These are phyloP conservation scores for Termitomyces bulborhizus DNA, from an alignment of 768 basidiomycete genomes.

Conservation along the genomic window DNA sequence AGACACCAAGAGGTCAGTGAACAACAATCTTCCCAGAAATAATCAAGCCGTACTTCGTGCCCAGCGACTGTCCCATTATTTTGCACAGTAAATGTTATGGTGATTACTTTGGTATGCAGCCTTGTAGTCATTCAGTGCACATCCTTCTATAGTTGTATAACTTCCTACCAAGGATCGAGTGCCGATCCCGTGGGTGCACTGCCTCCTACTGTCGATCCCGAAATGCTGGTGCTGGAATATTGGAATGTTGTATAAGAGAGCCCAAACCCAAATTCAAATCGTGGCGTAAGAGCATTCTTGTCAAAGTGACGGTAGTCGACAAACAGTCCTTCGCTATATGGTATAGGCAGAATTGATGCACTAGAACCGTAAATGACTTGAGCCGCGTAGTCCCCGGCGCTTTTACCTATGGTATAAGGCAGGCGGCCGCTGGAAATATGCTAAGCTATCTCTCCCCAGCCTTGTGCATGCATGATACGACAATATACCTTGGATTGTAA, in stretches of 20 bases:
- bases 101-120: constrained; percentile 47
- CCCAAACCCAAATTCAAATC: constrained; percentile 46
- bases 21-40: not conserved
- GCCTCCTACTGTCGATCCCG: constrained; percentile 34
- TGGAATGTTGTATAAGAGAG: constrained; percentile 54
- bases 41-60: constrained; percentile 37
- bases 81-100: constrained; percentile 42
- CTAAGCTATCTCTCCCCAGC: not conserved
- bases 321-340: constrained; percentile 53
- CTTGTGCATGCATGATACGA: not conserved
- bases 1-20: not conserved
- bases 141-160: not conserved
- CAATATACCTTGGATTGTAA: constrained; percentile 49
- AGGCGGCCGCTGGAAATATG: constrained; percentile 31
- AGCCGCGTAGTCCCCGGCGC: constrained; percentile 49
- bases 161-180: constrained; percentile 40
- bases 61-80: constrained; percentile 52
- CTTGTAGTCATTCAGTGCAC: constrained; percentile 18
- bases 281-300: constrained; percentile 34
- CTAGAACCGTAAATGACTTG: constrained; percentile 34
- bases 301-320: constrained; percentile 59
- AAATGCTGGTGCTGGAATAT: constrained; percentile 38
- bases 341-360: constrained; percentile 36
- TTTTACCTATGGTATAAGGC: constrained; percentile 50
- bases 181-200: constrained; percentile 42